phyloP scores from a whole-genome alignment of 1,139 yeast genomes.

The Hemisphaericaspora lyxosophila region DNA sequence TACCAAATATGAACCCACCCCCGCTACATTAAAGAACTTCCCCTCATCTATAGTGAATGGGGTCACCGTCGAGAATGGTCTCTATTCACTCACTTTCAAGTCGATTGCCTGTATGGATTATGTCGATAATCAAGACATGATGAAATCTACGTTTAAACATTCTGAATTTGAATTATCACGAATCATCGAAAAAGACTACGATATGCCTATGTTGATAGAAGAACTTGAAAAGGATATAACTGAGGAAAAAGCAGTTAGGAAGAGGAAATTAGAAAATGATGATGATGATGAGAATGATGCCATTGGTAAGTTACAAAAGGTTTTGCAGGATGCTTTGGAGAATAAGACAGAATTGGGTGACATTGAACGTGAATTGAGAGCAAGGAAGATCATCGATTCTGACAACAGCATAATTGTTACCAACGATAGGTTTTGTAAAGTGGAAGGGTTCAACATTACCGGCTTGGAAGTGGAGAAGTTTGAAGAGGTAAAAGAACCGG shows the following conservation, averaged over 20 bases:
- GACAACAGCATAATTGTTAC: background rate
- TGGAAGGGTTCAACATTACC: background rate
- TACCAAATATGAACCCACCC: constrained; percentile 34
- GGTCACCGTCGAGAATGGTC: constrained; percentile 46
- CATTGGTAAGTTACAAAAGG: constrained; percentile 8
- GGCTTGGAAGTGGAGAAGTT: constrained; percentile 18
- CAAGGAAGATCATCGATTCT: background rate
- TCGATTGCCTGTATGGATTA: constrained; percentile 39
- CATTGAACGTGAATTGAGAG: constrained; percentile 1
- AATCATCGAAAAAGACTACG: constrained; percentile 22
- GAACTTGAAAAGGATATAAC: constrained; percentile 22
- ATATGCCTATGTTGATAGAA: constrained; percentile 17
- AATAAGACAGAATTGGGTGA: constrained; percentile 7
- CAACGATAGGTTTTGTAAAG: constrained; percentile 1
- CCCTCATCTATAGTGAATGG: constrained; percentile 47
- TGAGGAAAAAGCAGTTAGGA: constrained; percentile 7
- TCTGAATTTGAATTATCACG: constrained; percentile 17
- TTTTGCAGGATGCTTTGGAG: constrained; percentile 7
- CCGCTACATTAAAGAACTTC: constrained; percentile 33
- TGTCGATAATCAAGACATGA: constrained; percentile 38
- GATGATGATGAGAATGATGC: constrained; percentile 2
- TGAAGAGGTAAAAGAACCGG: constrained; percentile 29
- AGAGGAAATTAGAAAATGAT: constrained; percentile 4
- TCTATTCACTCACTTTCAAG: constrained; percentile 44
- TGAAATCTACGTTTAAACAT: constrained; percentile 19